Evolutionary conservation across 805 yeast species (phyloP), one percentile per base, ranked within the genome.

Genomic region (Suhomyces sp.): DNA sequence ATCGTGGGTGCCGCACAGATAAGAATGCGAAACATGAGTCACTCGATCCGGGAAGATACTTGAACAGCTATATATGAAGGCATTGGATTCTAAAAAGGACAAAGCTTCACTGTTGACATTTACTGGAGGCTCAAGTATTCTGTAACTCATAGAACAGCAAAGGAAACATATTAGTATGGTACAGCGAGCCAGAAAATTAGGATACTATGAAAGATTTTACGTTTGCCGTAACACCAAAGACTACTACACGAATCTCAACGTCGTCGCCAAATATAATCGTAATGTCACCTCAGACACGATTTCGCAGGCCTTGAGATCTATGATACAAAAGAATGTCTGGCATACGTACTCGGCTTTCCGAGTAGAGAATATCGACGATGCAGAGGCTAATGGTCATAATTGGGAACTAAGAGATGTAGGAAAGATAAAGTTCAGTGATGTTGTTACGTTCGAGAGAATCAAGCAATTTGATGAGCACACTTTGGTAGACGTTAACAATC

Each of bases 171-270:
- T 27, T 27, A 4, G 4, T 31, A 41, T 41, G 44, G 27, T 41
- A 17, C 29, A 41, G n/a, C 19, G 29, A 13, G 6, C 17, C 2
- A 41, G 44, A 41, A 22, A 41, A 13, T 9, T 41, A 22, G 44
- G 27, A 22, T 51, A 46, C 48, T 44, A 47, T 27, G 60, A 57
- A 31, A 29, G 48, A 12, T 55, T 35, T 43, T 57, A 52, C 46
- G 37, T 57, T 17, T 53, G 53, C 39, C 52, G 57, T 4, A 51
- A 49, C 17, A 47, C 24, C 6, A 45, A 49, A 19, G 44, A 45
- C 15, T 53, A 47, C 52, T 57, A 54, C 41, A 12, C 52, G 22
- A 53, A 48, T 33, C 53, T 55, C 24, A 53, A 51, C 25, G 46
- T 57, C 13, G 27, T 46, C 5, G 51, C 39, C 10, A 27, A 24